A percentile compares a stretch with the other conserved stretches of the same genome.
These are phyloP conservation scores for Solanum pennellii DNA, from an alignment of 257 asterid genomes.

Conservation along the genomic window DNA sequence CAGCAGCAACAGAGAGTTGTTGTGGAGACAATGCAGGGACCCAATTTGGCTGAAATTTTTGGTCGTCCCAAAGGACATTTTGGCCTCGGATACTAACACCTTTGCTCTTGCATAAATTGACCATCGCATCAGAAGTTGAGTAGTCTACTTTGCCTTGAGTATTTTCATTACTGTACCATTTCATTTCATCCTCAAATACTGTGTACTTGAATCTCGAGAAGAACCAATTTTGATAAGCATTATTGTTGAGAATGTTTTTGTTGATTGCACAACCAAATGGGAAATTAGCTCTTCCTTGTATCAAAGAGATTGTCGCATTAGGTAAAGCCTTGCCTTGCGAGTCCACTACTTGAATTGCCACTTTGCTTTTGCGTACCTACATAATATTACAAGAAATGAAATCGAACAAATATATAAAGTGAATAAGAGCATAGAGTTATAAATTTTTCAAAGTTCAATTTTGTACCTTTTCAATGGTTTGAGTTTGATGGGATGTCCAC, in stretches of 20 bases:
- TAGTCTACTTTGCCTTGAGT: slow-evolving; percentile 33
- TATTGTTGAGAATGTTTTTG: neutral
- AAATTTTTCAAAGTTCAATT: neutral
- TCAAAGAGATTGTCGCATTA: neutral
- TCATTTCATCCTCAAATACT: slow-evolving; percentile 51
- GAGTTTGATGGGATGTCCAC: slow-evolving; percentile 43
- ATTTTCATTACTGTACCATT: slow-evolving; percentile 35
- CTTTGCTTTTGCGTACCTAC: slow-evolving; percentile 16
- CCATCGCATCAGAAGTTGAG: slow-evolving; percentile 33
- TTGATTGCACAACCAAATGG: slow-evolving; percentile 17
- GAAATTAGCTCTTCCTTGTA: neutral
- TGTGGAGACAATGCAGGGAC: slow-evolving; percentile 12
- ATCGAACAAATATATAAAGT: too few relatives aligned
- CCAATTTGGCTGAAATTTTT: slow-evolving; percentile 29
- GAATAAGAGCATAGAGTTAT: neutral
- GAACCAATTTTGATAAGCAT: slow-evolving; percentile 36
- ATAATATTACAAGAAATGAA: neutral
- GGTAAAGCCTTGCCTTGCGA: slow-evolving; percentile 1
- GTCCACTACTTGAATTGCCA: slow-evolving; percentile 14
- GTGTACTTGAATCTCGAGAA: slow-evolving; percentile 40
- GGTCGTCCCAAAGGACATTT: slow-evolving; percentile 46
- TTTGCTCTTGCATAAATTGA: slow-evolving; percentile 20
- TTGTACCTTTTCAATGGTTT: slow-evolving; percentile 34
- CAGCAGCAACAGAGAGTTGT: slow-evolving; percentile 16
- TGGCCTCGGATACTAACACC: slow-evolving; percentile 41